Percentiles rank a stretch among this genome's conserved stretches.
phyloP scores from a whole-genome alignment of 2,329 filamentous ascomycete genomes.

The Trichoderma simmonsii region DNA sequence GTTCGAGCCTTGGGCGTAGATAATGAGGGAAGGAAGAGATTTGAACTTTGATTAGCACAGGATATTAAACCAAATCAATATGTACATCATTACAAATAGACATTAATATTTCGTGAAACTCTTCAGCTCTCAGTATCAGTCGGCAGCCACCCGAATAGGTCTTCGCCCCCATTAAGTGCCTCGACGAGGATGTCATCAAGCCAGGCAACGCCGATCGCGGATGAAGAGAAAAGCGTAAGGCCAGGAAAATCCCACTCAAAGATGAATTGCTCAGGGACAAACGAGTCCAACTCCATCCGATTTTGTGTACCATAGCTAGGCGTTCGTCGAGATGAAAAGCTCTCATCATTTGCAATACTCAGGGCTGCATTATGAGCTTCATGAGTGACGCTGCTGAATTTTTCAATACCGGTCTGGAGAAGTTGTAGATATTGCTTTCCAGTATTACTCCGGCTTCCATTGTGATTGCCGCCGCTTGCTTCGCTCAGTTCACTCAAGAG shows the following conservation, averaged over 20 bases:
- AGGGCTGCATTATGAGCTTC: neutral
- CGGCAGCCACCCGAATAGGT: constrained; percentile 20
- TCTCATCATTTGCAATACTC: neutral
- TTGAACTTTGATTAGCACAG: constrained; percentile 19
- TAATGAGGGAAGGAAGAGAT: constrained; percentile 23
- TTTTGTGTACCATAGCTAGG: neutral
- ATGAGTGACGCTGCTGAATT: constrained; percentile 22
- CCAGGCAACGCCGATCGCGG: constrained; percentile 26
- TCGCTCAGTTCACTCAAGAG: constrained; percentile 28
- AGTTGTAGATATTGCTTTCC: constrained; percentile 31
- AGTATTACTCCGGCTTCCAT: constrained; percentile 33
- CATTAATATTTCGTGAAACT: too few relatives aligned
- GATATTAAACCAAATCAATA: neutral
- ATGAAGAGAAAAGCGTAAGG: constrained; percentile 41
- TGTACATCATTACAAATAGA: neutral
- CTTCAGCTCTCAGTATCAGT: neutral
- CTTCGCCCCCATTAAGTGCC: constrained; percentile 25
- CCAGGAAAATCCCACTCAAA: constrained; percentile 59
- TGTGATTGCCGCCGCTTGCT: constrained; percentile 19
- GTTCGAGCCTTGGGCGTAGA: constrained; percentile 23
- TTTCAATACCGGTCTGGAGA: constrained; percentile 26
- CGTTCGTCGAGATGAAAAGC: neutral
- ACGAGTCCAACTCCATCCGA: constrained; percentile 49
- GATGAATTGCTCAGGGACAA: constrained; percentile 53
- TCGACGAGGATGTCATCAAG: constrained; percentile 27